Evolutionary conservation across 306 rosid species (phyloP).

Genomic region (Cucurbita moschata): DNA sequence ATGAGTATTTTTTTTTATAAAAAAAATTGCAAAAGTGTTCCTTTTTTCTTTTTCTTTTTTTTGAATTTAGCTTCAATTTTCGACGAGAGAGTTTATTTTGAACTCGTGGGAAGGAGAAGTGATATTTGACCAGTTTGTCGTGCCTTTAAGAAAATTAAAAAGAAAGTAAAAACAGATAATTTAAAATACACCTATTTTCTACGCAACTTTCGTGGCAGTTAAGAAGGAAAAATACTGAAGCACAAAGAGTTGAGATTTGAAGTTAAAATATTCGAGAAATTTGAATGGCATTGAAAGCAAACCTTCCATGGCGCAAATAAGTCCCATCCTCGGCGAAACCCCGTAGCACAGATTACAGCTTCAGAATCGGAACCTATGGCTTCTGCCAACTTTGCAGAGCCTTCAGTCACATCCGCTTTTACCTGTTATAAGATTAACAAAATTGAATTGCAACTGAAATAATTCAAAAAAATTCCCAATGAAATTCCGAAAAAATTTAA

Average conservation of each 20-base stretch:
- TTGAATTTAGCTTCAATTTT: no score
- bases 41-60: no score
- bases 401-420: conserved; percentile 89
- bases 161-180: background rate
- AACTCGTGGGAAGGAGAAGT: no score
- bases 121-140: background rate
- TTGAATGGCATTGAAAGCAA: background rate
- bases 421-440: conserved; percentile 26
- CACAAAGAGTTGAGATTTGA: background rate
- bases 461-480: background rate
- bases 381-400: conserved; percentile 69
- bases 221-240: no score
- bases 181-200: background rate
- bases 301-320: conserved; percentile 97
- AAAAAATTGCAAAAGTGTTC: no score
- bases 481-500: background rate
- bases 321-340: conserved; percentile 81
- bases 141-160: background rate
- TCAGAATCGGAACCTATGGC: conserved; percentile 70
- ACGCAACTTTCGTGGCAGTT: background rate
- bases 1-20: no score
- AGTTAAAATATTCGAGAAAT: background rate
- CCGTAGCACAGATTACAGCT: conserved; percentile 84
- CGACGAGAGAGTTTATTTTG: no score
- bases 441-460: background rate